Percentiles rank a stretch among this genome's conserved stretches.
phyloP scores from a whole-genome alignment of 352 stramenopile species.

The Globisporangium carolinianum region DNA sequence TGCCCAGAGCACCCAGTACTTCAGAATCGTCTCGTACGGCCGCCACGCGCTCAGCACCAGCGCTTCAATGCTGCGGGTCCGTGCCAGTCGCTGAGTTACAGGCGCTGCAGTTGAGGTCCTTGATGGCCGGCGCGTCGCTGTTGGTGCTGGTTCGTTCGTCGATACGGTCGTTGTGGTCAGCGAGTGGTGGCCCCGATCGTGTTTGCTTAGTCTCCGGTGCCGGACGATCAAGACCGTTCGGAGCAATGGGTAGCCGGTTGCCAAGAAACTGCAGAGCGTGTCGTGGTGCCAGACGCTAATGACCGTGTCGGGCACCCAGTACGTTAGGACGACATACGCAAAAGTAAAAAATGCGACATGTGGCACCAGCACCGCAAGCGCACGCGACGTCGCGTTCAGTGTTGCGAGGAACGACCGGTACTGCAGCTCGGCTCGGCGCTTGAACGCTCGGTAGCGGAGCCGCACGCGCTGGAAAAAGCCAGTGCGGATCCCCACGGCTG shows the following conservation, averaged over 20 bases:
- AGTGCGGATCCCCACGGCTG: slow-evolving; percentile 44
- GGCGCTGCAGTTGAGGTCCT: neutral
- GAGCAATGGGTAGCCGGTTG: slow-evolving; percentile 54
- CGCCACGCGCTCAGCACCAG: slow-evolving; percentile 47
- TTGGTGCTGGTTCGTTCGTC: too few species aligned
- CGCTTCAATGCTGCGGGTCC: slow-evolving; percentile 9
- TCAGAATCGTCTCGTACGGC: slow-evolving; percentile 66
- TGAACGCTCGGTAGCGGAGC: slow-evolving; percentile 42
- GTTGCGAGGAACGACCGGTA: slow-evolving; percentile 68
- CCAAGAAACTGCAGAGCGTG: slow-evolving; percentile 47
- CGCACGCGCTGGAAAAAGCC: slow-evolving; percentile 60
- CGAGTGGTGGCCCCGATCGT: too few species aligned
- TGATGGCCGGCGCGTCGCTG: slow-evolving; percentile 4
- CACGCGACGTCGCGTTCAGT: slow-evolving; percentile 60
- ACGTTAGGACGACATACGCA: slow-evolving; percentile 44
- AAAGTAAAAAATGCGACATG: slow-evolving; percentile 56
- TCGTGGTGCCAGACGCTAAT: slow-evolving; percentile 52
- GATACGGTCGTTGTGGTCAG: too few species aligned
- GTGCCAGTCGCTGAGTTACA: slow-evolving; percentile 1
- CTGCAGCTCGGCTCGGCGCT: slow-evolving; percentile 38
- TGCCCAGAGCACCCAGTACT: slow-evolving; percentile 84
- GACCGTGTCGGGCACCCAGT: slow-evolving; percentile 39
- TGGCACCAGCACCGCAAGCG: slow-evolving; percentile 53
- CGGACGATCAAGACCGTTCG: slow-evolving; percentile 61
- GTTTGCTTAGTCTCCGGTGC: slow-evolving; percentile 28